These are phyloP conservation scores for Amoebophrya sp. DNA, from an alignment of 169 alveolate species.

Conservation along the genomic window DNA sequence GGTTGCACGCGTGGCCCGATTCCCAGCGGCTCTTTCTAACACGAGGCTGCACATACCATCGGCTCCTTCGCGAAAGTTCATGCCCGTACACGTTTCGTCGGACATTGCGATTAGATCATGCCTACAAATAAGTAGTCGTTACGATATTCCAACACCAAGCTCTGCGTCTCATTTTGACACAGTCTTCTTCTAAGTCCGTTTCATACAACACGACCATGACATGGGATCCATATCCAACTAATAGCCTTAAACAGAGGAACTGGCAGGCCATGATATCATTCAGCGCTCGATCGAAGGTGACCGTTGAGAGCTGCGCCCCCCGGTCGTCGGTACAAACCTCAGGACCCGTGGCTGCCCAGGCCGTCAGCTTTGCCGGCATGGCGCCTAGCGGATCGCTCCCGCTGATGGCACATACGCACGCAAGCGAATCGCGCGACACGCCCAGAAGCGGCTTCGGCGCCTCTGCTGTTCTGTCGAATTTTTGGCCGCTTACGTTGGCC, in stretches of 20 bases:
- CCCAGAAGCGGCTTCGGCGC: neutral
- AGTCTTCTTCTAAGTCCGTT: too few species aligned
- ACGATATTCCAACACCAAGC: too few species aligned
- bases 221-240: too few species aligned
- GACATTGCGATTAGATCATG: too few species aligned
- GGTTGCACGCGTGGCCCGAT: neutral
- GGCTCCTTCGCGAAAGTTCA: neutral
- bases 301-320: neutral
- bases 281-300: neutral
- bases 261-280: neutral
- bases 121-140: too few species aligned
- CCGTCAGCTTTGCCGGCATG: neutral
- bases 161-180: too few species aligned
- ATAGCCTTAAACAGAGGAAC: too few species aligned
- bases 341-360: neutral
- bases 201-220: too few species aligned
- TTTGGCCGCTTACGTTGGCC: neutral
- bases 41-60: neutral
- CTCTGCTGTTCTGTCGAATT: neutral
- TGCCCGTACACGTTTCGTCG: neutral
- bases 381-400: neutral
- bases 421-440: neutral
- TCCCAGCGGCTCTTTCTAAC: neutral
- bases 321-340: neutral
- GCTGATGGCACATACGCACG: neutral